Percentiles rank a stretch among this genome's conserved stretches.
phyloP scores from a whole-genome alignment of 306 rosid species.

The Fagus crenata region DNA sequence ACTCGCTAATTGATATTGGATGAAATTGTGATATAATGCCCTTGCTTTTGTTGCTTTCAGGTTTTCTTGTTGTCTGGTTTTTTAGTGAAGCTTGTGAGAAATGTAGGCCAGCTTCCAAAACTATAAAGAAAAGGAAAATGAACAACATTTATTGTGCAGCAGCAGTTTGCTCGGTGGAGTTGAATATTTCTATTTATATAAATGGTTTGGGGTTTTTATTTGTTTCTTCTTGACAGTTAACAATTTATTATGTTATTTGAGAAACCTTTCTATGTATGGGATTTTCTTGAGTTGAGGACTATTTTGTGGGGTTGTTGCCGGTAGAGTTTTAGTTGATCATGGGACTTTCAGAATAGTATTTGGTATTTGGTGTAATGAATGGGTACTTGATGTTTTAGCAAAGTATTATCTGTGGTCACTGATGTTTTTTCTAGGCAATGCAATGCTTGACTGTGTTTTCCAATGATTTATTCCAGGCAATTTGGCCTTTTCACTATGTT shows the following conservation, averaged over 20 bases:
- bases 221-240: constrained; percentile 11
- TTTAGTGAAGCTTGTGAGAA: constrained; percentile 54
- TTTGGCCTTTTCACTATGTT: neutral
- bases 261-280: neutral
- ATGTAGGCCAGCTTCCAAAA: constrained; percentile 43
- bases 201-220: constrained; percentile 15
- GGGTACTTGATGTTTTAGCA: neutral
- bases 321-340: neutral
- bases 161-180: constrained; percentile 35
- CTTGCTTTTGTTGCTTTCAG: constrained; percentile 32
- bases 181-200: constrained; percentile 14
- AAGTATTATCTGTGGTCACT: neutral
- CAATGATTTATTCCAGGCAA: neutral
- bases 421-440: neutral
- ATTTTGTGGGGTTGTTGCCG: neutral
- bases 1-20: neutral
- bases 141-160: constrained; percentile 41
- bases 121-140: constrained; percentile 30
- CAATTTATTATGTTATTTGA: constrained; percentile 12
- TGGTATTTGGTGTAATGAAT: neutral
- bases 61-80: constrained; percentile 58
- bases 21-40: constrained; percentile 1
- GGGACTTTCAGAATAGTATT: neutral
- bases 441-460: neutral
- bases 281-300: neutral